Evolutionary conservation across 805 yeast genomes (phyloP), one percentile per base, ranked within the genome.

Genomic region (Sugiyamaella boreocaroliniensis): DNA sequence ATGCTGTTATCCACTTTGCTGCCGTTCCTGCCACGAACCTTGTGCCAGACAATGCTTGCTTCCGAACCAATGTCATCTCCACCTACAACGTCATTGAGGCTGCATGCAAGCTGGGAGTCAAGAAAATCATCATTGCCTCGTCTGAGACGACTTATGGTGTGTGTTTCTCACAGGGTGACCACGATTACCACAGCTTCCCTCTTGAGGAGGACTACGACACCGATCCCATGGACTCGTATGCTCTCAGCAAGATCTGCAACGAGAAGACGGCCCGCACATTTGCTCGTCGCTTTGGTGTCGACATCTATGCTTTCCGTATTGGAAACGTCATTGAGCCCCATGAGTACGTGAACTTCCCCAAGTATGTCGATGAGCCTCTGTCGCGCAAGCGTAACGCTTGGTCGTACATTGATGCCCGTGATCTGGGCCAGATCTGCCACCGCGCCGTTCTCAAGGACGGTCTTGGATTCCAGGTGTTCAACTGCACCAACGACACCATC

Each of bases 121-220:
- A 53, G 50, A 53, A 53, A 40, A 53, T 53, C 42, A 53, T 53
- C 42, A 49, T 53, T 29, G 55, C 55, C 19, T 53, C 55, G 18
- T 53, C 55, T 18, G 55, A 53, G 50, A 53, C 55, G 1, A 53
- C 55, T 15, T 53, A 53, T 34, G 55, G 55, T 14, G 55, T 53
- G 43, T 53, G 55, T 34, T 53, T 53, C 47, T 40, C 55, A n/a
- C 55, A 53, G 47, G 55, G 55, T 4, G 55, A 53, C 34, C 32
- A 18, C 16, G 55, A 53, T 18, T 53, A 45, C 53, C 49, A 53
- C 46, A 34, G 34, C 26, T 53, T 53, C 50, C 55, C 55, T n/a
- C 49, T 53, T 16, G 55, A 53, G 42, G 55, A 53, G 20, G 53
- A 45, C 34, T 53, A 53, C 43, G 55, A 53, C 16, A 46, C 41